These are phyloP conservation scores for Zhuliangozyma blackwelliae DNA, from an alignment of 1,139 yeast genomes.

Conservation along the genomic window DNA sequence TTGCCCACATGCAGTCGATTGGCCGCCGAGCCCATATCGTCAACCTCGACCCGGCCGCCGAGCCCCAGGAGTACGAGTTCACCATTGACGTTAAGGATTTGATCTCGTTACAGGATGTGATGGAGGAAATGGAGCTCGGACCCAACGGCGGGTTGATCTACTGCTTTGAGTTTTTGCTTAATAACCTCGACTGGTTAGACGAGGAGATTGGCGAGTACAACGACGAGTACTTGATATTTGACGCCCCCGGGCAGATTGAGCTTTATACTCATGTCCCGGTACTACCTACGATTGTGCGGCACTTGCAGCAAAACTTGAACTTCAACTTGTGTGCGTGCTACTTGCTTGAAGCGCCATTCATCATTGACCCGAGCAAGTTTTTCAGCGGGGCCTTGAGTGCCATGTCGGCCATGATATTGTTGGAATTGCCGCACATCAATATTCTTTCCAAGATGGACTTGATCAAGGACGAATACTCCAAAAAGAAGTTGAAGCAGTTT, in stretches of 20 bases:
- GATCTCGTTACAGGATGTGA: constrained; percentile 90
- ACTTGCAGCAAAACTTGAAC: constrained; percentile 70
- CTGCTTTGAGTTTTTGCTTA: constrained; percentile 84
- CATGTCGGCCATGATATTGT: constrained; percentile 95
- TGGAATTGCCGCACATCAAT: constrained; percentile 93
- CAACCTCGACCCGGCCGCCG: constrained; percentile 97
- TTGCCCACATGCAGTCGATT: constrained; percentile 81
- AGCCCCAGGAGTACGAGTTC: constrained; percentile 85
- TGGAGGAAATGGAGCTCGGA: constrained; percentile 91
- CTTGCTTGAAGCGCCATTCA: constrained; percentile 88
- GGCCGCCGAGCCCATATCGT: constrained; percentile 95
- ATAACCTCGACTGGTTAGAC: constrained; percentile 93
- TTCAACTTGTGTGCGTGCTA: constrained; percentile 91
- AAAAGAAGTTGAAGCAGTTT: constrained; percentile 74
- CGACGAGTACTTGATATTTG: constrained; percentile 90
- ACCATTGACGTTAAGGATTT: constrained; percentile 90
- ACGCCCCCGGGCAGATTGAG: constrained; percentile 98
- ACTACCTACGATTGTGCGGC: constrained; percentile 81
- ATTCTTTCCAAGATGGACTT: constrained; percentile 82
- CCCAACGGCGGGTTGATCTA: constrained; percentile 94
- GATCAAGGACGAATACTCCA: constrained; percentile 69
- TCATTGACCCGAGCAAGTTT: constrained; percentile 83
- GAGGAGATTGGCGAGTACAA: constrained; percentile 91
- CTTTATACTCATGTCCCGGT: constrained; percentile 93
- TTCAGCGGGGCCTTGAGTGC: constrained; percentile 95